Conservation (phyloP, 1,139 yeast species). For the Kodamaea anthophila region DNA sequence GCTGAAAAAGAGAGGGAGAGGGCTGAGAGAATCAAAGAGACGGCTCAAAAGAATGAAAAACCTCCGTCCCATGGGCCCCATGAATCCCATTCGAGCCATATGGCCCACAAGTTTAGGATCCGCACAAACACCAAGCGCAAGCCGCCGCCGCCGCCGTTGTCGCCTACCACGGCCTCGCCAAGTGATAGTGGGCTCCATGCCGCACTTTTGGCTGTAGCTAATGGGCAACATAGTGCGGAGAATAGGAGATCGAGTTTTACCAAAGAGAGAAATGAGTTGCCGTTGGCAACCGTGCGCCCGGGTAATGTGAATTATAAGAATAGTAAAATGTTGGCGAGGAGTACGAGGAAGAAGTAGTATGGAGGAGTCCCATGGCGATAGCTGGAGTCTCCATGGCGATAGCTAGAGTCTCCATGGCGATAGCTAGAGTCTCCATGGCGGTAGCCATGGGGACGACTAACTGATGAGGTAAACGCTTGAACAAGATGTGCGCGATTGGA, state of each 20-base stretch:
- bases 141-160: slow-evolving; percentile 24
- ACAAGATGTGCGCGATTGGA: no score
- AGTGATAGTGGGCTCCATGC: slow-evolving; percentile 29
- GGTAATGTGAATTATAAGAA: slow-evolving; percentile 30
- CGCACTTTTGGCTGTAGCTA: slow-evolving; percentile 42
- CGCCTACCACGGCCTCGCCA: slow-evolving; percentile 7
- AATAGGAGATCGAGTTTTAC: slow-evolving; percentile 34
- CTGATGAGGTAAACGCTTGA: no score
- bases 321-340: slow-evolving; percentile 40
- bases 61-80: no score
- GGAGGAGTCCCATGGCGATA: no score
- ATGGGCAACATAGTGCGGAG: slow-evolving; percentile 20
- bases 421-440: no score
- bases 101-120: slow-evolving; percentile 11
- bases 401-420: no score
- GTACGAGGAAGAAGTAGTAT: slow-evolving; percentile 36
- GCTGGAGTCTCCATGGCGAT: no score
- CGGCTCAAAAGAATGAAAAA: neutral
- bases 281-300: slow-evolving; percentile 4
- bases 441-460: no score
- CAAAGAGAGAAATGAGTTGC: slow-evolving; percentile 19
- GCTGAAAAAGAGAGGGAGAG: neutral
- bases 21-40: neutral
- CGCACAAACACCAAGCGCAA: slow-evolving; percentile 27
- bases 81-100: neutral